Evolutionary conservation across 306 rosid species (phyloP).

Genomic region (Malus sylvestris): DNA sequence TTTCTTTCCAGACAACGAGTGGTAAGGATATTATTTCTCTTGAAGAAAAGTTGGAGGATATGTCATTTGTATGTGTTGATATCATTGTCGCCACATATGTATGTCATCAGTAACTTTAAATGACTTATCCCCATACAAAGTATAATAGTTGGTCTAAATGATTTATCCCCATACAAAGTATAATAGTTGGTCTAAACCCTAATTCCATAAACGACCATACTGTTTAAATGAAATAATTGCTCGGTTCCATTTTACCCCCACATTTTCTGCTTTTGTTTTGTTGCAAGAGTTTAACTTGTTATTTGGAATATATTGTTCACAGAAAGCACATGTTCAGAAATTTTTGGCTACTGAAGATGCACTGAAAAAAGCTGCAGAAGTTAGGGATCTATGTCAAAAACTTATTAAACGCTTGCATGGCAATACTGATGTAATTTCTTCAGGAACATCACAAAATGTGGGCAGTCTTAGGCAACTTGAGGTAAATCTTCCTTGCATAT

Average conservation of each 20-base stretch:
- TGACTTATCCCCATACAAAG: too few relatives aligned
- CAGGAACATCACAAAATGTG: slow-evolving; percentile 64
- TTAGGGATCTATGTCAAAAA: slow-evolving; percentile 63
- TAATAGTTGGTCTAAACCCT: background rate
- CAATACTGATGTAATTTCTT: slow-evolving; percentile 50
- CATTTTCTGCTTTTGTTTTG: background rate
- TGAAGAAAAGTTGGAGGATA: too few relatives aligned
- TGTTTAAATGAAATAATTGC: background rate
- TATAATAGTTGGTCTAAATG: too few relatives aligned
- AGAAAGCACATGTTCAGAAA: slow-evolving; percentile 97
- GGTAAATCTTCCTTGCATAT: slow-evolving; percentile 34
- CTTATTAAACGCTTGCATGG: slow-evolving; percentile 78
- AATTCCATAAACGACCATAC: background rate
- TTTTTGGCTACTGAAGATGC: slow-evolving; percentile 99
- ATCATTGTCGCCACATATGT: too few relatives aligned
- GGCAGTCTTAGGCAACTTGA: slow-evolving; percentile 86
- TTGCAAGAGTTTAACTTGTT: slow-evolving; percentile 5
- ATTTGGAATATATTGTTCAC: slow-evolving; percentile 19
- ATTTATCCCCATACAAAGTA: background rate
- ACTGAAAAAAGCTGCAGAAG: slow-evolving; percentile 89
- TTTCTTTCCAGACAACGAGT: too few relatives aligned
- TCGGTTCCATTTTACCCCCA: background rate
- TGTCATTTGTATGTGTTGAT: too few relatives aligned
- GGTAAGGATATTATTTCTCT: too few relatives aligned
- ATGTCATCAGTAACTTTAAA: too few relatives aligned